These are phyloP conservation scores for Cyanodermella asteris DNA, from an alignment of 2,329 filamentous ascomycete genomes.

Conservation along the genomic window DNA sequence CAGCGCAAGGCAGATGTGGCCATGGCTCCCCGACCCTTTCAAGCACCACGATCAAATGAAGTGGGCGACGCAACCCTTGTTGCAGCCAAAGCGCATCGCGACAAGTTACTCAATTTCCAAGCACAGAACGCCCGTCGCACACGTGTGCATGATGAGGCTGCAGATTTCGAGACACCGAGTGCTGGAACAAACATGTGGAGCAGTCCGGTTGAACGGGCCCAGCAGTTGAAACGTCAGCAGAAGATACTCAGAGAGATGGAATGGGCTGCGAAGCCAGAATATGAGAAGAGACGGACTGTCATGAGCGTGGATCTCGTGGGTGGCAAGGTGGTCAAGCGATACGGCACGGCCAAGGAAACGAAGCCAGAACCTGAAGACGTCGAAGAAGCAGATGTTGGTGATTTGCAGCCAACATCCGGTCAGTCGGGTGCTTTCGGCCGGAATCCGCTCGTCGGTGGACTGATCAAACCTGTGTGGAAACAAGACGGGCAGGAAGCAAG, in stretches of 20 bases:
- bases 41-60: conserved; percentile 21
- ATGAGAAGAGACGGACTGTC: conserved; percentile 69
- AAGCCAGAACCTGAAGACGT: conserved; percentile 17
- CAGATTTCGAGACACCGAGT: conserved; percentile 43
- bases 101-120: conserved; percentile 63
- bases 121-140: conserved; percentile 68
- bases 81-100: conserved; percentile 55
- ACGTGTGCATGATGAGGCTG: conserved; percentile 67
- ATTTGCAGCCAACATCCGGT: too few relatives aligned
- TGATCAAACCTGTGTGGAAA: conserved; percentile 25
- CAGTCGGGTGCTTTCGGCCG: conserved; percentile 23
- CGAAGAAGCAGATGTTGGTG: conserved; percentile 12
- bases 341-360: conserved; percentile 37
- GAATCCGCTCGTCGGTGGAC: conserved; percentile 24
- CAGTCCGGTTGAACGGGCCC: conserved; percentile 57
- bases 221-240: conserved; percentile 69
- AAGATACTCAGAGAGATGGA: conserved; percentile 66
- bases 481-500: conserved; percentile 17
- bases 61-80: conserved; percentile 35
- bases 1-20: conserved; percentile 46
- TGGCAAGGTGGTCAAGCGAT: conserved; percentile 52
- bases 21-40: conserved; percentile 37
- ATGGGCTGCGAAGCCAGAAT: conserved; percentile 65
- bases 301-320: conserved; percentile 66
- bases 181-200: conserved; percentile 58